A percentile compares a stretch with the other conserved stretches of the same genome.
Conservation (phyloP, 202 grass and related monocot species). For the Schoenoplectus triqueter region DNA sequence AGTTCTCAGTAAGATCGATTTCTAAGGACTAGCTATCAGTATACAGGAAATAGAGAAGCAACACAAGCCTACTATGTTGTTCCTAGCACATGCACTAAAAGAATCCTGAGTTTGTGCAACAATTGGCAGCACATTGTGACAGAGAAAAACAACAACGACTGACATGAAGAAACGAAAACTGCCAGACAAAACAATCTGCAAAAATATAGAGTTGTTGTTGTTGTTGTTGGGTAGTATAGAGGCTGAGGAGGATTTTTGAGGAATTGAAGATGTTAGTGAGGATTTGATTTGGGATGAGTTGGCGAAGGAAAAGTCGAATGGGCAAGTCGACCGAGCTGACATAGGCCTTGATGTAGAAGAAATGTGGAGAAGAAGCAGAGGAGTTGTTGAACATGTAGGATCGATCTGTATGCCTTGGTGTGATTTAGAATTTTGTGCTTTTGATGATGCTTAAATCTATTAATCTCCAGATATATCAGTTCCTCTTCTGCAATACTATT, state of each 20-base stretch:
- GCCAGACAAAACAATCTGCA: constrained; percentile 39
- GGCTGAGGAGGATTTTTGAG: neutral
- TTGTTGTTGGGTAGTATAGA: constrained; percentile 37
- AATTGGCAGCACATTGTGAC: constrained; percentile 22
- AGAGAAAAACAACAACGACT: neutral
- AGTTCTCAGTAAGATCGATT: neutral
- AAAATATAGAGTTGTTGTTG: constrained; percentile 41
- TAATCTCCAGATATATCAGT: neutral
- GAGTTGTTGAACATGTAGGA: constrained; percentile 51
- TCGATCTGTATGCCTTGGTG: constrained; percentile 37
- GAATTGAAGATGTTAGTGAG: constrained; percentile 9
- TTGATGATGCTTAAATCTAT: neutral
- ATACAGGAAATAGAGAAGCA: constrained; percentile 51
- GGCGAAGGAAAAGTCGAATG: constrained; percentile 38
- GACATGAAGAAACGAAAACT: constrained; percentile 51
- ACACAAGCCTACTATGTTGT: constrained; percentile 68
- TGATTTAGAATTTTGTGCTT: constrained; percentile 18
- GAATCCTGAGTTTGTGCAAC: constrained; percentile 48
- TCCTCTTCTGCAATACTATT: neutral
- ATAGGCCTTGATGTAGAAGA: constrained; percentile 49
- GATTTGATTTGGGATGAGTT: constrained; percentile 70
- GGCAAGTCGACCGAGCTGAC: constrained; percentile 23
- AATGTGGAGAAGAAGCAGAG: constrained; percentile 54
- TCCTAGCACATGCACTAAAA: constrained; percentile 55
- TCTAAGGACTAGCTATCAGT: neutral